Base-by-base conservation (phyloP, 139 green algal species). In the Chlorella ohadii region DNA sequence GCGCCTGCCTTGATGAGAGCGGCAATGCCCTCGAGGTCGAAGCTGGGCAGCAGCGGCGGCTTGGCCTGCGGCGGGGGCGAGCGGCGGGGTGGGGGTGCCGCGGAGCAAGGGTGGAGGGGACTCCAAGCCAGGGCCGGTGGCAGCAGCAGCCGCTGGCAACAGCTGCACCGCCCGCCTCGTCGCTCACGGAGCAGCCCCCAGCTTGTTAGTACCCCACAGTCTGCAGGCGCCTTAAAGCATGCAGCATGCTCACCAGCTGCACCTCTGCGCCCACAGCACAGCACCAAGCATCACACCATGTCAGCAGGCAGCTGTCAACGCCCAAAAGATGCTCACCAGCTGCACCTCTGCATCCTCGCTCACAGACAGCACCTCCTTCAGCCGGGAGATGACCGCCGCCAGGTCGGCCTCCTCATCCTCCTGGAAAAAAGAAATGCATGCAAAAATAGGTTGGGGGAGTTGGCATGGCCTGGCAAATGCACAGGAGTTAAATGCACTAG, bases 11-110 rank as follows among this genome's bases (percentile, higher is more conserved):
- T 23, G 63, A 86, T 78, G 17, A 88, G 51, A 47, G 92, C 64
- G 78, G 85, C 76, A 44, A 94, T 34, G 11, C 95, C 72, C 12
- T 90, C 13, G 86, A 97, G 67, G 78, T 96, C 39, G 91, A 93
- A 22, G 44, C 81, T 27, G 56, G 51, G 25, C 78, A 83, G 57
- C 85, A 88, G 13, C 78, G 80, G 61, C 78, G 86, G 20, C 66
- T 94, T 19, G 87, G 91, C 64, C 91, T 92, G 86, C 95, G 68
- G 39, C 11, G 15, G 11, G 83, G 57, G 66, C 93, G 27, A 90
- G 92, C 23, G 84, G 87, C 27, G 80, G 92, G 9, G 44, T 1
- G 19, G 59, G 5, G 59, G 59, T 64, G 20, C 27, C 6, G 59
- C 51, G 22, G 44, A 51, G 44, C 7, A 6, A 51, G 44, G 44